Conservation (phyloP, 345 rosid genomes). For the Sapria himalayana region DNA sequence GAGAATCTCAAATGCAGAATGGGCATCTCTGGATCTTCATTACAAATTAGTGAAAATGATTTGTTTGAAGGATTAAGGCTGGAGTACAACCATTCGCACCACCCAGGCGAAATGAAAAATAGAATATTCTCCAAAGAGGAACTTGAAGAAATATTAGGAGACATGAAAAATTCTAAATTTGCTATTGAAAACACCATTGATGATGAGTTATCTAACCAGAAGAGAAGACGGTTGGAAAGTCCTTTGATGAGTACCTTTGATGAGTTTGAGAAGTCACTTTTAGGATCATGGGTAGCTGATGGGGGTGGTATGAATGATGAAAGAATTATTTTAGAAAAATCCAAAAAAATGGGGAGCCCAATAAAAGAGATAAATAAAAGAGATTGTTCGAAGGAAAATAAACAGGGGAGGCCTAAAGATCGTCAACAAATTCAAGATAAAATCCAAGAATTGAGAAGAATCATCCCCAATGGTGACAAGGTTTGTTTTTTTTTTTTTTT, state of each 20-base stretch:
- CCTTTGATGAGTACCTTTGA: too few species aligned
- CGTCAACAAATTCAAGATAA: conserved; percentile 94
- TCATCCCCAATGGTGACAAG: conserved; percentile 75
- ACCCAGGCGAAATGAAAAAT: too few species aligned
- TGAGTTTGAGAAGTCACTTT: too few species aligned
- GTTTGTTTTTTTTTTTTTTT: conserved; percentile 16
- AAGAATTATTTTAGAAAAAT: conserved; percentile 10
- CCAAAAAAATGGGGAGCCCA: conserved; percentile 32
- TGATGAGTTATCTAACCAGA: conserved; percentile 20
- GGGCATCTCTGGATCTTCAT: too few species aligned
- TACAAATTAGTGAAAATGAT: conserved; percentile 29
- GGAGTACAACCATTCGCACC: too few species aligned
- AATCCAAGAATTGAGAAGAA: conserved; percentile 61
- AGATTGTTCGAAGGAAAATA: conserved; percentile 70
- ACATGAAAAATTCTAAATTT: conserved; percentile 16
- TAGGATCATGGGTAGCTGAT: conserved; percentile 57
- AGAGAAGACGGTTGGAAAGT: conserved; percentile 29
- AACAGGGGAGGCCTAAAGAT: conserved; percentile 81
- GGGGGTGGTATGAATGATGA: conserved; percentile 41
- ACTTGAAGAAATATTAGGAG: conserved; percentile 32
- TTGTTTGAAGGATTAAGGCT: conserved; percentile 26
- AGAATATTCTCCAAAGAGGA: conserved; percentile 72
- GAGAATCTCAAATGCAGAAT: too few species aligned
- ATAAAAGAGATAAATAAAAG: conserved; percentile 35
- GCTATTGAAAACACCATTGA: conserved; percentile 14